Conservation (phyloP, 2,329 filamentous ascomycete species). For the Cladosporium sp. region DNA sequence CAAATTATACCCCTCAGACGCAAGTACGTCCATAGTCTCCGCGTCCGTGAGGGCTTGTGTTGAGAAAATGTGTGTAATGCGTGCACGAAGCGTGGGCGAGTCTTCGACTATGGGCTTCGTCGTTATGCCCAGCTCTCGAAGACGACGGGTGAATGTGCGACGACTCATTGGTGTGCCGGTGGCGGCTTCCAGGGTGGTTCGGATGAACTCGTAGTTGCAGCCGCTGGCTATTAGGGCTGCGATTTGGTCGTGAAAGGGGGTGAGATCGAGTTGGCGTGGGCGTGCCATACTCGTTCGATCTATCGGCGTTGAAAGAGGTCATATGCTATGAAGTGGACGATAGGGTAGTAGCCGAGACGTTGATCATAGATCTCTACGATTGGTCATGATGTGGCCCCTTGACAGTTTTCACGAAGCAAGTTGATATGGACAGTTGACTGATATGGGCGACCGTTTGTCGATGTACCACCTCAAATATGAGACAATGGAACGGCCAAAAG, state of each 20-base stretch:
- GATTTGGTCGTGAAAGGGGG: neutral
- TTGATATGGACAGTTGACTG: neutral
- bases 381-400: neutral
- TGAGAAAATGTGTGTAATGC: neutral
- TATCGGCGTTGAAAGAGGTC: too few species aligned
- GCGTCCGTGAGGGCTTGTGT: neutral
- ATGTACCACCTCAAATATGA: too few species aligned
- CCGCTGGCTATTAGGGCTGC: neutral
- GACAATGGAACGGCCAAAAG: too few species aligned
- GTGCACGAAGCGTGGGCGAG: neutral
- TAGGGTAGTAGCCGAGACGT: neutral
- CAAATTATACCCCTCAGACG: neutral
- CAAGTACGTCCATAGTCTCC: neutral
- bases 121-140: neutral
- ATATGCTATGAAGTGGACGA: too few species aligned
- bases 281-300: neutral
- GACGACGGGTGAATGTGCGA: neutral
- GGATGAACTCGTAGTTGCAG: neutral
- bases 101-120: neutral
- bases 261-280: neutral
- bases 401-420: neutral
- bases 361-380: neutral
- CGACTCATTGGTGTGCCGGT: neutral
- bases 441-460: neutral
- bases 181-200: neutral